A percentile compares a stretch with the other conserved stretches of the same genome.
Conservation (phyloP, 345 rosid species). For the Populus alba region DNA sequence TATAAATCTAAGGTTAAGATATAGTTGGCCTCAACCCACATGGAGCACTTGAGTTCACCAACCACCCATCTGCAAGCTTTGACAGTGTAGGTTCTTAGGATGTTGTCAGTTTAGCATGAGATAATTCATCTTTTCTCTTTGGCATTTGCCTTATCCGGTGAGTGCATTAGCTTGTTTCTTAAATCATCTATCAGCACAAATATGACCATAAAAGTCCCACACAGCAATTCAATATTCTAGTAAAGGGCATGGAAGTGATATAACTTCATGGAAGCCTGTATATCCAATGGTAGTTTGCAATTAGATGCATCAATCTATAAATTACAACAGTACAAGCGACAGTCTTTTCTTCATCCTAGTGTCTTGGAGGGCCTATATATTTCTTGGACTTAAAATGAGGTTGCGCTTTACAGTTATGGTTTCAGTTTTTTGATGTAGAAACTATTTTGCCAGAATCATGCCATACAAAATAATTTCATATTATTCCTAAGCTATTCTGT, state of each 20-base stretch:
- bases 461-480: background rate
- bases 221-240: background rate
- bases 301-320: background rate
- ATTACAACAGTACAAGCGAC: background rate
- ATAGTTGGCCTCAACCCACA: background rate
- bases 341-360: background rate
- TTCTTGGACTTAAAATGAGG: background rate
- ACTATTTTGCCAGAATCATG: background rate
- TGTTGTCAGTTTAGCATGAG: background rate
- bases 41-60: background rate
- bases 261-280: background rate
- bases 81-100: background rate
- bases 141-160: background rate
- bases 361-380: background rate
- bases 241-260: background rate
- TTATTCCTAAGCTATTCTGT: background rate
- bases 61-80: background rate
- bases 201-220: background rate
- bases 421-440: background rate
- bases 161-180: background rate
- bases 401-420: background rate
- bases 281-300: background rate
- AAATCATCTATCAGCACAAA: background rate
- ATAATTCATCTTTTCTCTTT: background rate
- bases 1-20: background rate